phyloP scores from a whole-genome alignment of 2,329 filamentous ascomycete species.

The Verticillium tricorpus region DNA sequence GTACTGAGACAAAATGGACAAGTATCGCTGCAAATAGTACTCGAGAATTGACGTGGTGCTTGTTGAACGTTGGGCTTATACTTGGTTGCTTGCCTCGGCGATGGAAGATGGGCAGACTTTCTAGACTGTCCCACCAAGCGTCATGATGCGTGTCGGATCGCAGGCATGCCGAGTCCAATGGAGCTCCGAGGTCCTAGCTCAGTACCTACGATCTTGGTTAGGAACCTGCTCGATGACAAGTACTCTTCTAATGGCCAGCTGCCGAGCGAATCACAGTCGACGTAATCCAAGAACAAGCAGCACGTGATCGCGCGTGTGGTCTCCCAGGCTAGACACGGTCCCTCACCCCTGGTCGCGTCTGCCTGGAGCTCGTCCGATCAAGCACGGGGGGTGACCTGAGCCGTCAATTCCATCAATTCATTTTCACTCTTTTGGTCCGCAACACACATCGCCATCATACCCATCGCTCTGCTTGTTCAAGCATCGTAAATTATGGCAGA shows the following conservation, averaged over 20 bases:
- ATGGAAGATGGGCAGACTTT: neutral
- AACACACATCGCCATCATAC: neutral
- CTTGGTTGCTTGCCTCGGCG: neutral
- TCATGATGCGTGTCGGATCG: neutral
- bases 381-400: neutral
- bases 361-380: slow-evolving; percentile 6
- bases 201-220: neutral
- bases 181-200: neutral
- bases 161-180: neutral
- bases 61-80: neutral
- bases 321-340: neutral
- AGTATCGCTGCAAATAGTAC: neutral
- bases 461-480: neutral
- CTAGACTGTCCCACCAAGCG: neutral
- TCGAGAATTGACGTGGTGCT: neutral
- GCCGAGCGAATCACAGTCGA: neutral
- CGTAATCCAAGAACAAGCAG: neutral
- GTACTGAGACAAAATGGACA: neutral
- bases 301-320: neutral
- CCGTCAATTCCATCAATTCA: neutral
- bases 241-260: neutral
- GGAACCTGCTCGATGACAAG: neutral
- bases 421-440: neutral
- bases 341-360: slow-evolving; percentile 4
- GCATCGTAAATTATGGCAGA: slow-evolving; percentile 25